Evolutionary conservation across 176 grass and related monocot species (phyloP), one percentile per base, ranked within the genome.

Genomic region (Cenchrus purpureus): DNA sequence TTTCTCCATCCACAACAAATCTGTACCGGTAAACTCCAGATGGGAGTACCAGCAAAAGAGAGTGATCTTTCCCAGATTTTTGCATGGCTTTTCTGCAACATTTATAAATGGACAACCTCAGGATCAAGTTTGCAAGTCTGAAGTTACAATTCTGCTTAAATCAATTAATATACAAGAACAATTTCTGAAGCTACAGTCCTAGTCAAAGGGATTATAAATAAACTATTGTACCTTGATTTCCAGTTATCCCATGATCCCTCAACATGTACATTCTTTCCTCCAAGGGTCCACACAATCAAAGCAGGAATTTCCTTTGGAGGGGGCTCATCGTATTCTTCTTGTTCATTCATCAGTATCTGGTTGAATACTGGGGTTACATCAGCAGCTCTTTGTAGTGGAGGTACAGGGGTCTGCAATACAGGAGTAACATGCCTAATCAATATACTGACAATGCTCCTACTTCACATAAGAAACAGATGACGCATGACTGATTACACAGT

Each of bases 171-270:
- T 14, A 73, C 29, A 29, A 12, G 0, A 52, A 73, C 22, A 73
- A 73, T 51, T 15, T 56, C 54, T 17, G 46, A 49, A 73, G 48
- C 29, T 51, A 49, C 2, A 50, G 5, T 13, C 13, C 0, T 12
- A 73, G n/a, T 29, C 15, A 4, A 52, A 37, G n/a, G 15, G 12
- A 13, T 83, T 59, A 59, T 11, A 28, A 83, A 59, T 14, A 72
- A 82, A 61, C 73, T 68, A 42, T 7, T 81, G 42, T 88, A 97
- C 94, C 94, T 94, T 85, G 97, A 87, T 89, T 82, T 97, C 97
- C 97, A 99, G 63, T 97, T 92, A 87, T 99, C 97, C 97, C 97
- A 99, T 74, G 97, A 99, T 82, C 97, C 97, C 91, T 99, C 97
- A 76, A 99, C 97, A 73, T 80, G 87, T 63, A 97, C 90, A 84